Conservation (phyloP, 106 monocot genomes). For the Triglochin maritima region DNA sequence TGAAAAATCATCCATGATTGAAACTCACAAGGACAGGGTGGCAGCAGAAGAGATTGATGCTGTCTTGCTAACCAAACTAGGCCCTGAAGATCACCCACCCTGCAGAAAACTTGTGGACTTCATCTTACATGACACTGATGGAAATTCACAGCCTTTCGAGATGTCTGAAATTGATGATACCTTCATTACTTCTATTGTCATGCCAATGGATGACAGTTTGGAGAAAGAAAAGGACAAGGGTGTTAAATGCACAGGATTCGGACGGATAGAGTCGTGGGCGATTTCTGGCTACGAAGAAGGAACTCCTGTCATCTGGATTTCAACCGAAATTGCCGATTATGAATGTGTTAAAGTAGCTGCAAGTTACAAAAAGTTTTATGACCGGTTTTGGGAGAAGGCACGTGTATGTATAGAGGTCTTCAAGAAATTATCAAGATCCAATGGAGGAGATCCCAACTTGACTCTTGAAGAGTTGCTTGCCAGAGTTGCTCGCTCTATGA, state of each 20-base stretch:
- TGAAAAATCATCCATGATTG: conserved; percentile 28
- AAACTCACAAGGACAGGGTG: conserved; percentile 27
- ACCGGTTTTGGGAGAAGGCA: conserved; percentile 74
- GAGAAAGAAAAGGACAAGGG: conserved; percentile 70
- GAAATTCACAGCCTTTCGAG: conserved; percentile 80
- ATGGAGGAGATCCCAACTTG: conserved; percentile 71
- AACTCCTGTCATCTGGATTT: conserved; percentile 68
- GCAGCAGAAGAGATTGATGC: conserved; percentile 74
- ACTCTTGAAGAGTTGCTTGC: conserved; percentile 85
- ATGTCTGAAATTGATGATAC: conserved; percentile 85
- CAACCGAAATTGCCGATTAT: conserved; percentile 79
- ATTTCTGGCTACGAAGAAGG: conserved; percentile 99
- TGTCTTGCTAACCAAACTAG: conserved; percentile 57
- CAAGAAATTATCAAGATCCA: conserved; percentile 47
- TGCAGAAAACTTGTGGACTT: conserved; percentile 82
- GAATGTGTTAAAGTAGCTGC: conserved; percentile 89
- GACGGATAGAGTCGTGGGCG: conserved; percentile 82
- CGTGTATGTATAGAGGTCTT: conserved; percentile 66
- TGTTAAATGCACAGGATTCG: conserved; percentile 88
- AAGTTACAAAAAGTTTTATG: conserved; percentile 65
- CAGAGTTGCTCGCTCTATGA: conserved; percentile 68
- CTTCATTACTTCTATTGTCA: conserved; percentile 70
- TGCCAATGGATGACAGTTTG: conserved; percentile 83
- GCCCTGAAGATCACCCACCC: conserved; percentile 52
- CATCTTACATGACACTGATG: conserved; percentile 76